phyloP scores from a whole-genome alignment of 2,329 filamentous ascomycete genomes.

The Fusarium sp. region DNA sequence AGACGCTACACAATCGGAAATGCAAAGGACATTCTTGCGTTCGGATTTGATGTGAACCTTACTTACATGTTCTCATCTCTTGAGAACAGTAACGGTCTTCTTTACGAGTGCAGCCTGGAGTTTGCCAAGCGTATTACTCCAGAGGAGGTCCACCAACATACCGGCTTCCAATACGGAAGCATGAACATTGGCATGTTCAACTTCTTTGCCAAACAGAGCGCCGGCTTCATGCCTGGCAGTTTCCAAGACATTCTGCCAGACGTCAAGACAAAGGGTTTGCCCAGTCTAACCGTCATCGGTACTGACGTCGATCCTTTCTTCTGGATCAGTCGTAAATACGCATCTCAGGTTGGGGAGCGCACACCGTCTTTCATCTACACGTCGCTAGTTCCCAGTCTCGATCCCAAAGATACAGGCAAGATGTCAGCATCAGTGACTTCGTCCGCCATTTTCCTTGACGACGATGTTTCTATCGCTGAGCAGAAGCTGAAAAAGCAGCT shows the following conservation, averaged over 20 bases:
- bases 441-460: conserved; percentile 6
- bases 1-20: conserved; percentile 5
- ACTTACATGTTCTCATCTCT: conserved; percentile 10
- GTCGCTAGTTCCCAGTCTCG: conserved; percentile 1
- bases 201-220: conserved; percentile 11
- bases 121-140: conserved; percentile 13
- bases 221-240: conserved; percentile 5
- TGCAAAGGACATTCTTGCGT: conserved; percentile 8
- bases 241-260: conserved; percentile 6
- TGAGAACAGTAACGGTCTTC: background rate
- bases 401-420: background rate
- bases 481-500: conserved; percentile 7
- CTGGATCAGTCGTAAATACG: conserved; percentile 14
- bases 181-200: conserved; percentile 12
- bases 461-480: background rate
- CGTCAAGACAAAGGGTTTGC: conserved; percentile 1
- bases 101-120: conserved; percentile 1
- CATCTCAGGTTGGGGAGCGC: conserved; percentile 4
- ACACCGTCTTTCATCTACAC: conserved; percentile 5
- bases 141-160: conserved; percentile 7
- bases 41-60: conserved; percentile 1
- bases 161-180: conserved; percentile 5
- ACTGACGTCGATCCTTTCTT: conserved; percentile 11
- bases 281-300: conserved; percentile 3
- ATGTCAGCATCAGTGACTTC: conserved; percentile 2